phyloP scores from a whole-genome alignment of 805 yeast genomes.

The Yamadazyma laniorum region DNA sequence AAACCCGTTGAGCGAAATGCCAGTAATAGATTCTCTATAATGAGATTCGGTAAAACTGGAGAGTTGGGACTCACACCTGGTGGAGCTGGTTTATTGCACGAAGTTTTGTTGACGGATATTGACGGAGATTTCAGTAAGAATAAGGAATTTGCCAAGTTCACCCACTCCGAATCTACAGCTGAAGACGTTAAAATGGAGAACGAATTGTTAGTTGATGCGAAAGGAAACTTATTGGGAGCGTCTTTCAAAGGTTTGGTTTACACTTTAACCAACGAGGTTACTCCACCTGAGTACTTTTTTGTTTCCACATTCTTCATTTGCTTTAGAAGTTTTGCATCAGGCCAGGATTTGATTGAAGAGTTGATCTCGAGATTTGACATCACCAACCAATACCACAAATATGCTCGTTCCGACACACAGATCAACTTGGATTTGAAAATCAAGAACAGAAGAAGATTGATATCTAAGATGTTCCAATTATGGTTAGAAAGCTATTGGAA shows the following conservation, averaged over 20 bases:
- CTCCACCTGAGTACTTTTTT: constrained; percentile 65
- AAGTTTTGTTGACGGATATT: constrained; percentile 26
- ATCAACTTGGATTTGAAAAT: constrained; percentile 32
- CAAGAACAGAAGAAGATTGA: constrained; percentile 62
- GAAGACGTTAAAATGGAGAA: constrained; percentile 19
- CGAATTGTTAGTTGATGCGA: constrained; percentile 53
- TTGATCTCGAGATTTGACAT: constrained; percentile 66
- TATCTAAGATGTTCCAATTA: constrained; percentile 65
- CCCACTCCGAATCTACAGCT: constrained; percentile 15
- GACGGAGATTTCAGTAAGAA: constrained; percentile 32
- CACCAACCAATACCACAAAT: constrained; percentile 25
- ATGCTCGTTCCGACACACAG: constrained; percentile 13
- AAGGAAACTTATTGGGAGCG: constrained; percentile 60
- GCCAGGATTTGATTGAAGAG: constrained; percentile 66
- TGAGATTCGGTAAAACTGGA: constrained; percentile 51
- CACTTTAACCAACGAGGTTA: constrained; percentile 62
- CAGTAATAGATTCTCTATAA: constrained; percentile 47
- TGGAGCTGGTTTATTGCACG: constrained; percentile 46
- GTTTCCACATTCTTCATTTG: constrained; percentile 74
- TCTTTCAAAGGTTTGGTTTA: constrained; percentile 67
- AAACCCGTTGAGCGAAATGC: constrained; percentile 20
- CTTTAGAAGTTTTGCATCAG: constrained; percentile 67
- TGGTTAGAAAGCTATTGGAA: constrained; percentile 96
- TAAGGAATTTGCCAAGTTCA: constrained; percentile 36
- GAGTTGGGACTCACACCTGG: constrained; percentile 46